phyloP scores from a whole-genome alignment of 2,329 filamentous ascomycete species.

The Tolypocladium ophioglossoides region DNA sequence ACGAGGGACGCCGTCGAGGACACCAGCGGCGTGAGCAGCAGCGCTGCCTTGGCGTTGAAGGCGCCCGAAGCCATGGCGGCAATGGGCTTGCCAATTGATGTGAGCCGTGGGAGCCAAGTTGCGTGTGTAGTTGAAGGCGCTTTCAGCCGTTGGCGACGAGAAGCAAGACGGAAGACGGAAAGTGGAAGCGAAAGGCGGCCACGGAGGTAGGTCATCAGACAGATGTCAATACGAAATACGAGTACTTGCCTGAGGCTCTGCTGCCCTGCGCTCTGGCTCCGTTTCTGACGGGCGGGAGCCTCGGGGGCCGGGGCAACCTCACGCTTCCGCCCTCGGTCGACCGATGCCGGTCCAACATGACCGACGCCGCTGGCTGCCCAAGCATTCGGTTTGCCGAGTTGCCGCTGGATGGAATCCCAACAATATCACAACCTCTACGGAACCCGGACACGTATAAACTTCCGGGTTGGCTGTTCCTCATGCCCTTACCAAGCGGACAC shows the following conservation, averaged over 20 bases:
- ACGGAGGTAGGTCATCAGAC: too few species aligned
- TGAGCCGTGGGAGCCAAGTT: neutral
- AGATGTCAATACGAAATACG: too few species aligned
- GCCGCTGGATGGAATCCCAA: too few species aligned
- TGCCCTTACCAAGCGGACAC: too few species aligned
- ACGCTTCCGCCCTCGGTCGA: neutral
- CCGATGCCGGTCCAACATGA: neutral
- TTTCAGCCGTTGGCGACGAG: too few species aligned
- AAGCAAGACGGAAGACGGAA: too few species aligned
- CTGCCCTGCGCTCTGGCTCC: too few species aligned
- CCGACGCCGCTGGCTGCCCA: neutral
- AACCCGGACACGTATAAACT: too few species aligned
- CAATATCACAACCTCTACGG: too few species aligned
- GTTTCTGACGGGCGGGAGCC: neutral
- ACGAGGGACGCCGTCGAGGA: constrained; percentile 35
- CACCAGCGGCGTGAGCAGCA: constrained; percentile 33
- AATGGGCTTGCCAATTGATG: neutral
- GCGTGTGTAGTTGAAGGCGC: neutral
- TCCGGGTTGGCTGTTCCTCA: too few species aligned
- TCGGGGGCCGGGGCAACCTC: neutral
- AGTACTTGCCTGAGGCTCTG: too few species aligned
- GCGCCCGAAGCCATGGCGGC: constrained; percentile 23
- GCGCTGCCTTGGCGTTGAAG: constrained; percentile 18
- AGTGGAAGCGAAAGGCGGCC: too few species aligned
- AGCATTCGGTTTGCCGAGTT: neutral